Conservation (phyloP, 2,329 filamentous ascomycete species). For the Amesomyces nigricolor region DNA sequence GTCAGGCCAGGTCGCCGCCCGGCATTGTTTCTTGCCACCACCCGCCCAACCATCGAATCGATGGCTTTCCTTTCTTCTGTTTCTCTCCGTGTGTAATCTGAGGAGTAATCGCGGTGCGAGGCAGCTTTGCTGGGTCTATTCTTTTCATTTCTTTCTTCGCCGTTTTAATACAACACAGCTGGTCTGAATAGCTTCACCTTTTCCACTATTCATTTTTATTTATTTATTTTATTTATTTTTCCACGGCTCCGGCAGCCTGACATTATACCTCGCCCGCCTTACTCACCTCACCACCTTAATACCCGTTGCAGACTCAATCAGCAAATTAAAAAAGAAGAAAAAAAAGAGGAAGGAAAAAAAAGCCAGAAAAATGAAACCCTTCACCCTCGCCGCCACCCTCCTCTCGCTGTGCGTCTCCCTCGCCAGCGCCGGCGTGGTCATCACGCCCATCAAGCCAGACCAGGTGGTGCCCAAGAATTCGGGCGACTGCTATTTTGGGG, state of each 20-base stretch:
- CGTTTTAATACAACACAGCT: conserved; percentile 6
- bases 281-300: neutral
- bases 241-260: neutral
- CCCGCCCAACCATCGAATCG: neutral
- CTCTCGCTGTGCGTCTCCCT: conserved; percentile 42
- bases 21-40: too few relatives aligned
- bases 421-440: conserved; percentile 49
- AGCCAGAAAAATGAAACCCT: conserved; percentile 36
- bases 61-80: conserved; percentile 6
- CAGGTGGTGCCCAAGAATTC: conserved; percentile 45
- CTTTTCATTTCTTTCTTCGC: neutral
- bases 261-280: neutral
- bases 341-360: too few relatives aligned
- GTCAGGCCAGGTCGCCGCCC: too few relatives aligned
- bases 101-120: neutral
- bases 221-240: neutral
- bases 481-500: conserved; percentile 52
- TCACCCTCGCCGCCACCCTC: conserved; percentile 32
- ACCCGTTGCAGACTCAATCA: too few relatives aligned
- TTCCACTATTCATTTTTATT: neutral
- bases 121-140: neutral
- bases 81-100: neutral
- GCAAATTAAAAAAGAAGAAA: too few relatives aligned
- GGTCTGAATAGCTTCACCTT: conserved; percentile 17
- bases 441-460: conserved; percentile 46